Conservation (phyloP, 2,329 filamentous ascomycete species). For the Dothistroma septosporum region DNA sequence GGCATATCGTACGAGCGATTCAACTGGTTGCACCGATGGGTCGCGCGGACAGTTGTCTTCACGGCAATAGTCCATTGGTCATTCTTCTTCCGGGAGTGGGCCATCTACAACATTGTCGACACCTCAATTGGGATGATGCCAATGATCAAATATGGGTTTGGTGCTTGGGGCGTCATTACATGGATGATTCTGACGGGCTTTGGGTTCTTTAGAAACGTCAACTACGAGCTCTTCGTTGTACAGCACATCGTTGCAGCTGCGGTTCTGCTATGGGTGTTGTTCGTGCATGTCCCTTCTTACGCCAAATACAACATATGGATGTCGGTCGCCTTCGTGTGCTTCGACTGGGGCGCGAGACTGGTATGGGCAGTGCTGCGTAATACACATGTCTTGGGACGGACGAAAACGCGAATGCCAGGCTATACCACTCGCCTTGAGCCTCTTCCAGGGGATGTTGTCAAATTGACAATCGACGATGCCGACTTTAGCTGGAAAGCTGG, state of each 20-base stretch:
- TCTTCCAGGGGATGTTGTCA: constrained; percentile 53
- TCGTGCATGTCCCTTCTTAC: constrained; percentile 44
- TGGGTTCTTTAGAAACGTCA: constrained; percentile 46
- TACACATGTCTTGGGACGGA: constrained; percentile 20
- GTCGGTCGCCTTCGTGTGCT: constrained; percentile 28
- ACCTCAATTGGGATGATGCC: constrained; percentile 47
- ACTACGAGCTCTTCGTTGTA: constrained; percentile 53
- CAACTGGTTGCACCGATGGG: constrained; percentile 53
- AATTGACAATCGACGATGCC: constrained; percentile 53
- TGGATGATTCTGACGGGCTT: constrained; percentile 52
- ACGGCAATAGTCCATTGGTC: constrained; percentile 53
- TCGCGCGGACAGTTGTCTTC: constrained; percentile 49
- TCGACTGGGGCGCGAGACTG: constrained; percentile 31
- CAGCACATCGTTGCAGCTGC: constrained; percentile 52
- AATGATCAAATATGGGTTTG: constrained; percentile 50
- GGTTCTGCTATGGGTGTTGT: constrained; percentile 48
- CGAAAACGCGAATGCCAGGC: constrained; percentile 15
- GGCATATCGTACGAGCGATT: constrained; percentile 49
- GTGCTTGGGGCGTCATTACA: constrained; percentile 49
- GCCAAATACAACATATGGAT: constrained; percentile 31
- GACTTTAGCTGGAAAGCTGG: constrained; percentile 58
- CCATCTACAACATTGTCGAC: constrained; percentile 47
- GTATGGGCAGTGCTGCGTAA: constrained; percentile 28
- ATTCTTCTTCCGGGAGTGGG: constrained; percentile 54
- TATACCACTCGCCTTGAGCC: constrained; percentile 33